Evolutionary conservation across 2,329 filamentous ascomycete genomes (phyloP).

Genomic region (Dichotomopilus funicola): DNA sequence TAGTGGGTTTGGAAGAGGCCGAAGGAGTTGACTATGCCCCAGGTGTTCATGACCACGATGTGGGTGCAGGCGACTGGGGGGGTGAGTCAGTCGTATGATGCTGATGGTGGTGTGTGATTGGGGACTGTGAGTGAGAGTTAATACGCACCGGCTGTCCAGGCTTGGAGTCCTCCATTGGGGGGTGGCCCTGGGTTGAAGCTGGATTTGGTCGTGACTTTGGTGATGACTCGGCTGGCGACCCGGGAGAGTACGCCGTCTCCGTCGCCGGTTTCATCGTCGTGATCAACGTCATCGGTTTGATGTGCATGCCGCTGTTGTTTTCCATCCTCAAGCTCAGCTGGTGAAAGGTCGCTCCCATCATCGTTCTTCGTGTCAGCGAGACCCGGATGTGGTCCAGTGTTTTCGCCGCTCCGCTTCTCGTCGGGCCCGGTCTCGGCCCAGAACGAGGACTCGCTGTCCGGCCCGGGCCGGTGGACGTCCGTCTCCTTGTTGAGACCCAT

Average conservation of each 20-base stretch:
- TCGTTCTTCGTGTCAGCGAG: too few species aligned
- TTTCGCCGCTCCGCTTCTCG: too few species aligned
- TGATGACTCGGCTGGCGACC: constrained; percentile 34
- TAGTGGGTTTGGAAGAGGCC: constrained; percentile 53
- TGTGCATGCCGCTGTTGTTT: constrained; percentile 4
- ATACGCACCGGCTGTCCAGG: constrained; percentile 41
- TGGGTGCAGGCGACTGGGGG: constrained; percentile 34
- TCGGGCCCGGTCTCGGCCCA: too few species aligned
- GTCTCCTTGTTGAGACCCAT: too few species aligned
- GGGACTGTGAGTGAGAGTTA: not conserved
- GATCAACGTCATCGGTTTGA: not conserved
- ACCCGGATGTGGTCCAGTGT: too few species aligned
- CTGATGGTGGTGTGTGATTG: not conserved
- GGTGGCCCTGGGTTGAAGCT: constrained; percentile 40
- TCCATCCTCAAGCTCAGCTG: constrained; percentile 9
- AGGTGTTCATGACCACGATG: constrained; percentile 45
- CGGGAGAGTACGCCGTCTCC: constrained; percentile 20
- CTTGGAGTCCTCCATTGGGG: constrained; percentile 43
- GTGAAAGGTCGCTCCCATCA: not conserved
- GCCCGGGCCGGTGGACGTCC: too few species aligned
- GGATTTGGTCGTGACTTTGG: constrained; percentile 35
- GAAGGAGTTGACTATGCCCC: constrained; percentile 51
- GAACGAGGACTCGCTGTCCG: too few species aligned
- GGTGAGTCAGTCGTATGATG: not conserved
- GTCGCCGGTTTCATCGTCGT: not conserved